Evolutionary conservation across 2,329 filamentous ascomycete species (phyloP).

Genomic region (Neonectria ditissima): DNA sequence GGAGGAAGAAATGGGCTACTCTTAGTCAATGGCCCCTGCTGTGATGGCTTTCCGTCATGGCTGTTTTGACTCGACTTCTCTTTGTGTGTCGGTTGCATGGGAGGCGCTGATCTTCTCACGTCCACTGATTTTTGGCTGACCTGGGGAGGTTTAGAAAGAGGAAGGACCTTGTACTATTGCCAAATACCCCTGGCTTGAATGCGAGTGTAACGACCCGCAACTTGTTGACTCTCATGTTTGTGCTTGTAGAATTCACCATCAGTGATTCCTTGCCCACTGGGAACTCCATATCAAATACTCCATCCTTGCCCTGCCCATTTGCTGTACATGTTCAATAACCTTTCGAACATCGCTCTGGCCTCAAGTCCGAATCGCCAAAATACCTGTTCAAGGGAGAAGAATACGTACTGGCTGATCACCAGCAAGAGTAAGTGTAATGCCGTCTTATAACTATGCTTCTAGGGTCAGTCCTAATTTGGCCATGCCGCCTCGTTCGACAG

Average conservation of each 20-base stretch:
- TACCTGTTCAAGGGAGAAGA: too few species aligned
- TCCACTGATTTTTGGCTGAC: slow-evolving; percentile 9
- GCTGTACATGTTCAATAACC: background rate
- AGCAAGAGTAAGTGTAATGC: background rate
- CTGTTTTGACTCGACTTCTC: background rate
- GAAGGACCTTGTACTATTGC: slow-evolving; percentile 28
- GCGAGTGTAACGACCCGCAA: slow-evolving; percentile 22
- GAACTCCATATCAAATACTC: background rate
- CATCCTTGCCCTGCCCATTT: background rate
- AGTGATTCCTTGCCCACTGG: background rate
- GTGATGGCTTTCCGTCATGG: slow-evolving; percentile 6
- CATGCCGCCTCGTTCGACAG: background rate
- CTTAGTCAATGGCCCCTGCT: background rate
- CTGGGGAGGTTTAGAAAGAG: slow-evolving; percentile 25
- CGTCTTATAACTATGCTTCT: background rate
- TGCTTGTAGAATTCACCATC: background rate
- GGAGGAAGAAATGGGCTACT: slow-evolving; percentile 2
- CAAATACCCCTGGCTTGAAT: slow-evolving; percentile 32
- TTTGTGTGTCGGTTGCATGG: slow-evolving; percentile 28
- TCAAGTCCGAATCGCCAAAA: too few species aligned
- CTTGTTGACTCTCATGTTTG: background rate
- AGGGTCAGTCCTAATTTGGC: background rate
- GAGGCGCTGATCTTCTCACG: slow-evolving; percentile 22
- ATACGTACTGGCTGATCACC: background rate
- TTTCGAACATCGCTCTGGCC: background rate